A percentile compares a stretch with the other conserved stretches of the same genome.
Evolutionary conservation across 2,329 filamentous ascomycete species (phyloP).

Genomic region (Trichoderma arundinaceum): DNA sequence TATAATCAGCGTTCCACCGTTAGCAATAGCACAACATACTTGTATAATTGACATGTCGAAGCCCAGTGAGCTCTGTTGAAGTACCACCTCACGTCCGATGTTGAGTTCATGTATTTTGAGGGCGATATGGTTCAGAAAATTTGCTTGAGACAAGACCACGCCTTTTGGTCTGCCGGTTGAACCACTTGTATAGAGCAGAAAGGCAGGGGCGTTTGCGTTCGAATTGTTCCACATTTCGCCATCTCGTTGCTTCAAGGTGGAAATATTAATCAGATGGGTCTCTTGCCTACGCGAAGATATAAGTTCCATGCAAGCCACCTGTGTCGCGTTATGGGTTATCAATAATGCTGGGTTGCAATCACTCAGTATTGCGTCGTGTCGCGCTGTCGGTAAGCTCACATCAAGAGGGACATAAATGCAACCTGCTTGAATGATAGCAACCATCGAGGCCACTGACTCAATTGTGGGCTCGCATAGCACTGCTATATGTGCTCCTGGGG

Average conservation of each 20-base stretch:
- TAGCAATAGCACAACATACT: conserved; percentile 44
- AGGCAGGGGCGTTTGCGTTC: not conserved
- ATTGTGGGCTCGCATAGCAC: not conserved
- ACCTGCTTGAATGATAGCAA: not conserved
- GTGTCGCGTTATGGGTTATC: not conserved
- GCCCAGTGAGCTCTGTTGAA: conserved; percentile 48
- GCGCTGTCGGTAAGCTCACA: not conserved
- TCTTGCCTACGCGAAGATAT: too few species aligned
- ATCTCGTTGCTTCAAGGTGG: too few species aligned
- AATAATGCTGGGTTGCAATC: not conserved
- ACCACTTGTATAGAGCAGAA: not conserved
- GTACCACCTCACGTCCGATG: conserved; percentile 32
- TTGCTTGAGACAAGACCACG: not conserved
- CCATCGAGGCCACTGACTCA: not conserved
- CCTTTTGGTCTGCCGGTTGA: conserved; percentile 6
- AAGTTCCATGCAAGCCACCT: too few species aligned
- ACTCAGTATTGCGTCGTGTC: not conserved
- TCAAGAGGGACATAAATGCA: not conserved
- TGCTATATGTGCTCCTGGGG: not conserved
- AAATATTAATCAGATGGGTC: too few species aligned
- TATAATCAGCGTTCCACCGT: conserved; percentile 45
- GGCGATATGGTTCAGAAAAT: not conserved
- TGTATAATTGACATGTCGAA: conserved; percentile 52
- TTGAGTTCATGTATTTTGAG: not conserved
- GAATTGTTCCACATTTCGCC: too few species aligned